Base-by-base conservation (phyloP, 1,139 yeast genomes). In the Taphrina pruni region DNA sequence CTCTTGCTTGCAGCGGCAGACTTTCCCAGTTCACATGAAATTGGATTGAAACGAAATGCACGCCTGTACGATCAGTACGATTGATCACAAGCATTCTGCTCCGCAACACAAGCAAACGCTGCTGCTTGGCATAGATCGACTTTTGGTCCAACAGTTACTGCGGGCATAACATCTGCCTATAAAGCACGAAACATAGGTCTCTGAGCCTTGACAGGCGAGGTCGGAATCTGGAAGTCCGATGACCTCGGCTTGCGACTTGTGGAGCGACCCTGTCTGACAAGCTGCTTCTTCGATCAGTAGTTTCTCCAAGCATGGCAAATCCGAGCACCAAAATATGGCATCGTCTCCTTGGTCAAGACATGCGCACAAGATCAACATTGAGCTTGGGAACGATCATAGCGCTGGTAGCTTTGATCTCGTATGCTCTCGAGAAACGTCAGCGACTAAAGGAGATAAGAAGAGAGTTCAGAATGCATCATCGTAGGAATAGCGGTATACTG, bases 391-490 rank as follows among this genome's bases (percentile, higher is more conserved):
- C 38, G 12, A 21, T 56, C 38, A 17, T 41, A 5, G 60, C 50
- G n/a, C 60, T 56, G 20, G 14, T 56, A 7, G 46, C 36, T 14
- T 2, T 56, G 26, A 8, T 56, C 2, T 39, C 60, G 39, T 56
- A 56, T 46, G 55, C 26, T 9, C 9, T 60, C 26, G 54, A 46
- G 39, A 45, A 61, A 17, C 43, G 52, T 38, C 20, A 20, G 26
- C 36, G 50, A 4, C 21, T 51, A n/a, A 26, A 20, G n/a, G 46
- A 32, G 54, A n/a, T 26, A 11, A 26, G 26, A 38, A 38, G 50
- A 41, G 50, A 61, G 39, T 60, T 60, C 20, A 32, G 50, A 35
- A 51, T 41, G 56, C 57, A 50, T 36, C 51, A 38, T 20, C 50
- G 66, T 6, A 9, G 57, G 11, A 61, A 61, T 6, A 50, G 50